Conservation (phyloP, 2,329 filamentous ascomycete species). For the Fusarium ambrosium region DNA sequence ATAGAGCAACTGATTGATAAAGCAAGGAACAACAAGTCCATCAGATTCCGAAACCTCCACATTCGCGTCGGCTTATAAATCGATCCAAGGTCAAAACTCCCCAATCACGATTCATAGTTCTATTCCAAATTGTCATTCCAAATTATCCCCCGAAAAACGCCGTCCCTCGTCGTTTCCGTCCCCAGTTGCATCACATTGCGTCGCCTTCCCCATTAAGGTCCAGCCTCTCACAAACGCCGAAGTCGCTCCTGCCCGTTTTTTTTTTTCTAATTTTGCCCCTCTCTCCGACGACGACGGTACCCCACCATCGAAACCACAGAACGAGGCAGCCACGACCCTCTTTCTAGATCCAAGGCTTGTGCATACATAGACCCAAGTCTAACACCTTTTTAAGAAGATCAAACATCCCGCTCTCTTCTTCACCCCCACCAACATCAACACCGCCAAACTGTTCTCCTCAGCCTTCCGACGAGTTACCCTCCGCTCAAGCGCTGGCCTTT, state of each 20-base stretch:
- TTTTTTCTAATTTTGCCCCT: constrained; percentile 6
- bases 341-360: neutral
- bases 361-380: constrained; percentile 13
- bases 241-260: constrained; percentile 23
- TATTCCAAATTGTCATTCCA: constrained; percentile 37
- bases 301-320: constrained; percentile 19
- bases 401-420: constrained; percentile 25
- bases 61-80: constrained; percentile 14
- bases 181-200: constrained; percentile 8
- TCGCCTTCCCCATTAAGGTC: constrained; percentile 3
- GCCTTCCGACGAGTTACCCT: constrained; percentile 79
- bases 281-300: constrained; percentile 8
- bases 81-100: constrained; percentile 26
- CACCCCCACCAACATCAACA: constrained; percentile 30
- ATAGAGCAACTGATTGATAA: constrained; percentile 34
- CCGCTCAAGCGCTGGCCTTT: constrained; percentile 80
- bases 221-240: constrained; percentile 25
- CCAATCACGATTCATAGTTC: neutral
- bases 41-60: constrained; percentile 27
- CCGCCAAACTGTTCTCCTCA: constrained; percentile 94
- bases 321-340: neutral
- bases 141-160: constrained; percentile 25
- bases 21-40: constrained; percentile 7
- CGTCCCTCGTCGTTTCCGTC: neutral
- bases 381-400: constrained; percentile 27